Evolutionary conservation across 176 grass and related monocot genomes (phyloP).

Genomic region (Eleusine coracana): DNA sequence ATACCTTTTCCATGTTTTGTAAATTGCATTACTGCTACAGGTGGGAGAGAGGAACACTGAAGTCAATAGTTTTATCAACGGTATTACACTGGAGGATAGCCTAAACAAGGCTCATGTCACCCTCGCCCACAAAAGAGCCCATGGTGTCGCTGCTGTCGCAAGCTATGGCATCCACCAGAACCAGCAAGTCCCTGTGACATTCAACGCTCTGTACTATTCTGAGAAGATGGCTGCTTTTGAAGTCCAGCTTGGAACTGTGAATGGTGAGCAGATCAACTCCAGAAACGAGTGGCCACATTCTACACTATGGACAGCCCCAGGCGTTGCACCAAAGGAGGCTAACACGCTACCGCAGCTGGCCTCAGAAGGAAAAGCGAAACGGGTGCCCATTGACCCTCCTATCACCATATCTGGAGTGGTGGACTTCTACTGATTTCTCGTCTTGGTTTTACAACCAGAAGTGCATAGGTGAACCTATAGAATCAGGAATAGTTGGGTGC

Average conservation of each 20-base stretch:
- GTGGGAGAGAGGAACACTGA: constrained; percentile 51
- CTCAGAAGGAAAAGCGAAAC: constrained; percentile 60
- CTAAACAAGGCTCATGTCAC: constrained; percentile 83
- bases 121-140: constrained; percentile 88
- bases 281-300: constrained; percentile 91
- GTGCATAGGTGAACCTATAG: neutral
- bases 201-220: constrained; percentile 61
- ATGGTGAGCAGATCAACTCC: constrained; percentile 66
- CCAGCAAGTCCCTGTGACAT: constrained; percentile 66
- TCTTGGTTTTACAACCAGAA: constrained; percentile 5
- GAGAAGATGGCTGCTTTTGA: constrained; percentile 79
- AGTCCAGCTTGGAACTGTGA: constrained; percentile 57
- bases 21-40: constrained; percentile 49
- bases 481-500: neutral
- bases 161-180: constrained; percentile 72
- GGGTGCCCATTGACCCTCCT: constrained; percentile 62
- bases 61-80: constrained; percentile 50
- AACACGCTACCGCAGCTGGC: constrained; percentile 65
- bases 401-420: constrained; percentile 52
- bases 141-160: constrained; percentile 80
- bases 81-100: constrained; percentile 56
- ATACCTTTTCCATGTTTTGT: neutral
- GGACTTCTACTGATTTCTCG: constrained; percentile 75
- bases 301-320: constrained; percentile 80
- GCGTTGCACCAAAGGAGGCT: constrained; percentile 70